These are phyloP conservation scores for Boletus rubropictus DNA, from an alignment of 768 basidiomycete species.

Conservation along the genomic window DNA sequence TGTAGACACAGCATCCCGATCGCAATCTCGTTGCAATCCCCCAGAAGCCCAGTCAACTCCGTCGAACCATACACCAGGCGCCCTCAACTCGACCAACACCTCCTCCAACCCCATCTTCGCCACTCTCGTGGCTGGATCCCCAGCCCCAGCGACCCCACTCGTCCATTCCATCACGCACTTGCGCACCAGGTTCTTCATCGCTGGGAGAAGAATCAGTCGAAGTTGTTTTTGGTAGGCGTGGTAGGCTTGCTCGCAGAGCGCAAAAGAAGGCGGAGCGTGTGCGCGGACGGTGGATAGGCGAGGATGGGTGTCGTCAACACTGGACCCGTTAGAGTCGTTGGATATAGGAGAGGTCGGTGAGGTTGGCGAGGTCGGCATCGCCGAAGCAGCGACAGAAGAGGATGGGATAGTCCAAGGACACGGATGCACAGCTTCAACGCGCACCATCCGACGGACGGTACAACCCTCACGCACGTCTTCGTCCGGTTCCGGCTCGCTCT, in stretches of 20 bases:
- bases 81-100: conserved; percentile 49
- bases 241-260: conserved; percentile 61
- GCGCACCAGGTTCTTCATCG: conserved; percentile 65
- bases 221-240: conserved; percentile 54
- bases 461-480: conserved; percentile 17
- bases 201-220: conserved; percentile 53
- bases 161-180: conserved; percentile 60
- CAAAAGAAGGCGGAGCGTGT: conserved; percentile 53
- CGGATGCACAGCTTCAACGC: conserved; percentile 38
- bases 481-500: conserved; percentile 25
- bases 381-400: conserved; percentile 7
- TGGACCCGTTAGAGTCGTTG: conserved; percentile 2
- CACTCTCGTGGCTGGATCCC: conserved; percentile 53
- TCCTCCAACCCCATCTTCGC: conserved; percentile 56
- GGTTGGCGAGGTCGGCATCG: conserved; percentile 20
- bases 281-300: conserved; percentile 41
- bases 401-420: conserved; percentile 52
- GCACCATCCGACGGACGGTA: conserved; percentile 16
- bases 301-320: conserved; percentile 41
- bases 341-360: conserved; percentile 21
- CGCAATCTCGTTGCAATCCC: conserved; percentile 25
- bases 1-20: conserved; percentile 35
- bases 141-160: conserved; percentile 33
- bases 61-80: conserved; percentile 63
- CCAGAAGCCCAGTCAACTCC: conserved; percentile 57